Evolutionary conservation across 192 early-diverging fungal species (phyloP).

Genomic region (Backusella parvicylindrica): DNA sequence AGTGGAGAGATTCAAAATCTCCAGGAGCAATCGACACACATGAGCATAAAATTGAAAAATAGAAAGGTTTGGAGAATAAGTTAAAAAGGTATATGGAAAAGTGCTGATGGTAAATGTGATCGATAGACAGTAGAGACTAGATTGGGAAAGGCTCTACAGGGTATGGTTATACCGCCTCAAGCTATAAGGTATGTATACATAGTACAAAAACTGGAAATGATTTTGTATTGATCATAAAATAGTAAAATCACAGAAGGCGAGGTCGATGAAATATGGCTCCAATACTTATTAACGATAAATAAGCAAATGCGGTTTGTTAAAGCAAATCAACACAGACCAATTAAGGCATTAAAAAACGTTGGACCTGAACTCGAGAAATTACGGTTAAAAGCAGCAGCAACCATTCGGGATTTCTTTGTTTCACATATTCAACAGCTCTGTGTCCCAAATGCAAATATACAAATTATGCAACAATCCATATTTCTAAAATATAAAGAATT

Average conservation of each 20-base stretch:
- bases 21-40: conserved; percentile 75
- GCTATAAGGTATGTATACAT: conserved; percentile 50
- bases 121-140: conserved; percentile 64
- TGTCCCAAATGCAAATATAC: conserved; percentile 89
- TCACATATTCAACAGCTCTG: conserved; percentile 83
- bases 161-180: conserved; percentile 76
- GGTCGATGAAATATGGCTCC: conserved; percentile 87
- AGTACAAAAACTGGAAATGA: too few species aligned
- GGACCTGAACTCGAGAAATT: conserved; percentile 93
- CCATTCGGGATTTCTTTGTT: conserved; percentile 85
- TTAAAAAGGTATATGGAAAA: neutral
- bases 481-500: conserved; percentile 91
- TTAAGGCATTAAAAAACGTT: conserved; percentile 80
- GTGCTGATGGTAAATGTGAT: neutral
- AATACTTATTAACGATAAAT: conserved; percentile 81
- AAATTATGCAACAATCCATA: conserved; percentile 88
- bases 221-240: conserved; percentile 16
- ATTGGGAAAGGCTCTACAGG: conserved; percentile 76
- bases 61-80: conserved; percentile 50
- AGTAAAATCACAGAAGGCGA: conserved; percentile 89
- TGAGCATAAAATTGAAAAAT: conserved; percentile 84
- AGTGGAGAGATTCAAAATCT: conserved; percentile 84
- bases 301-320: conserved; percentile 84
- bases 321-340: conserved; percentile 66
- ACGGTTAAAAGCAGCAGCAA: conserved; percentile 76